Base-by-base conservation (phyloP, 176 grass and related monocot genomes). In the Aegilops sharonensis region DNA sequence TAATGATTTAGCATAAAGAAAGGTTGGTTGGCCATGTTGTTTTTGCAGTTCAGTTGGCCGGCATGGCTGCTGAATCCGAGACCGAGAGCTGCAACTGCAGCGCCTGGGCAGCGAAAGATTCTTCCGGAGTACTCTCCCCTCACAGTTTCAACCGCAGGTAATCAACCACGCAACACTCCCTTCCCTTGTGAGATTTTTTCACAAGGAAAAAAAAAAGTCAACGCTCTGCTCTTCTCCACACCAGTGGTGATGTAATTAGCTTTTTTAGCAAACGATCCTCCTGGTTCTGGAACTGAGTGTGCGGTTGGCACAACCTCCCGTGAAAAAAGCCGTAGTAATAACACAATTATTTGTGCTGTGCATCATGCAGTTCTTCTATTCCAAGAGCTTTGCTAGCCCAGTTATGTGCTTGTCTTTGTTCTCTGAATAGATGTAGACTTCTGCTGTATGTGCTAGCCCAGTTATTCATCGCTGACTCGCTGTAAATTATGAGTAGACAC, bases 101-200 rank as follows among this genome's bases (percentile, higher is more conserved):
- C 20, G 85, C 75, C 35, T 97, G 94, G 94, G 94, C 94, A 5
- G 94, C 92, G 1, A 94, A 71, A 57, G 85, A 94, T 87, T 63
- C 79, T 72, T 92, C 90, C 0, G 94, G 94, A 84, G 34, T 81
- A 63, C 90, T 97, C 50, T 97, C 94, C 3, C 94, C 92, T 2
- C 90, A 94, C 85, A 94, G 64, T 11, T 97, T 97, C 47, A 52
- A 82, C 78, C 86, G 94, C 23, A 95, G 91, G 94, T 95, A 23
- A 63, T 34, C 57, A 18, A 68, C 7, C 66, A 9, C 66, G 15
- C 10, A 11, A 64, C 31, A 3, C 36, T 43, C 42, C 10, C 24
- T 18, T 40, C 8, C 8, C 25, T 18, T 74, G 37, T 23, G 8
- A 31, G 13, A 48, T 2, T 52, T 30, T 18, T 31, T 9, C 0